Evolutionary conservation across 1,284 basidiomycete genomes (phyloP), one percentile per base, ranked within the genome.

Genomic region (Rhizoctonia solani): DNA sequence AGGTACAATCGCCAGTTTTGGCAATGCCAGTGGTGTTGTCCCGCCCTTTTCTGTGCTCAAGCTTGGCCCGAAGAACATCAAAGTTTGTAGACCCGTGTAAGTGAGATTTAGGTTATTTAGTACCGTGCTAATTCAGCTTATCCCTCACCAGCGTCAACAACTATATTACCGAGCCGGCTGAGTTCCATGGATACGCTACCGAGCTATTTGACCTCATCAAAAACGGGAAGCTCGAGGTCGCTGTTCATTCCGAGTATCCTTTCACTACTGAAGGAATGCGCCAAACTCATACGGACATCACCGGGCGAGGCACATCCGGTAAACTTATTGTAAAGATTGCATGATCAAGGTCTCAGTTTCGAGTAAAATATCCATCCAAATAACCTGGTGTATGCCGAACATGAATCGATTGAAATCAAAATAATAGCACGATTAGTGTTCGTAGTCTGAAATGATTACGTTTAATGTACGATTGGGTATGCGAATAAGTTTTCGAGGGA

Each of bases 11-110:
- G 89, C 95, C n/a, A 88, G 87, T 8, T 87, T 95, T 61, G 96
- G 96, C 0, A 98, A 97, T 75, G 92, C 95, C 0, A 95, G 92
- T 11, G 95, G 94, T 2, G 78, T 88, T 11, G 85, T 89, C 2
- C 81, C 83, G 32, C 87, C 91, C 0, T 87, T 96, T 74, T 77
- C 88, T 1, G 83, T 89, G 0, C 79, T 93, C 68, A 89, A 87
- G 73, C 84, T 98, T 21, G 81, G 82, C 0, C 81, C 87, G 70
- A 98, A 96, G 81, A 95, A 95, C 72, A 76, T 95, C 72, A 92
- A 89, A 71, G 79, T 94, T 34, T 77, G 87, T 50, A 85, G 92
- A 25, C 91, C 91, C 34, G 85, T 83, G 89, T 91, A 74, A 72
- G 87, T 79, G 44, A 6, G n/a, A 9, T 5, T 6, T 9, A 9